phyloP scores from a whole-genome alignment of 768 basidiomycete species.

The Daedalea quercina region DNA sequence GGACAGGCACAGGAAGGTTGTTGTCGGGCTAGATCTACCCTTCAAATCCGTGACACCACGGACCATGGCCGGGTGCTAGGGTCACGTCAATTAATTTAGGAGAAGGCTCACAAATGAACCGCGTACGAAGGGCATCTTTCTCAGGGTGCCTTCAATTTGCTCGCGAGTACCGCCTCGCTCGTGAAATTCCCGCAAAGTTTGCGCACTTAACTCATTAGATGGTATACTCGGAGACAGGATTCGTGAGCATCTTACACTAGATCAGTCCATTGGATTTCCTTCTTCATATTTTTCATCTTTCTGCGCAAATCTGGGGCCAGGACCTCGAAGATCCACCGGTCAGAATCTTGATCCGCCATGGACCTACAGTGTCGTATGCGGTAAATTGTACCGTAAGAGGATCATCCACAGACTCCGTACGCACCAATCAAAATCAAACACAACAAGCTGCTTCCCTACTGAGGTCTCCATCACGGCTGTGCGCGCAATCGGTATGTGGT shows the following conservation, averaged over 20 bases:
- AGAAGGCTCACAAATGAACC: slow-evolving; percentile 1
- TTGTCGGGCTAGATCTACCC: slow-evolving; percentile 48
- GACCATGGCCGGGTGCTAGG: slow-evolving; percentile 93
- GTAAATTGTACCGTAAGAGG: background rate
- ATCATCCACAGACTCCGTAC: slow-evolving; percentile 1
- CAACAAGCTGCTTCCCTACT: slow-evolving; percentile 60
- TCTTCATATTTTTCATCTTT: slow-evolving; percentile 64
- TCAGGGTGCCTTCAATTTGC: slow-evolving; percentile 73
- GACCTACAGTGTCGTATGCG: slow-evolving; percentile 49
- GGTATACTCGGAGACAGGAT: slow-evolving; percentile 3
- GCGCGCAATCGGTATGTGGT: background rate
- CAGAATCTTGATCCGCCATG: slow-evolving; percentile 92
- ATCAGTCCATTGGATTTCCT: slow-evolving; percentile 83
- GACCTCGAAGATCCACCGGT: slow-evolving; percentile 89
- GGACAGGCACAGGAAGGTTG: slow-evolving; percentile 85
- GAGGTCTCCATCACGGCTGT: slow-evolving; percentile 14
- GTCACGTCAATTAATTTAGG: background rate
- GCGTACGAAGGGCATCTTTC: slow-evolving; percentile 81
- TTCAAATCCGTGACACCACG: slow-evolving; percentile 82
- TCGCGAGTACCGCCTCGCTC: slow-evolving; percentile 58
- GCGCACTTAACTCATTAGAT: slow-evolving; percentile 40
- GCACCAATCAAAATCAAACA: slow-evolving; percentile 97
- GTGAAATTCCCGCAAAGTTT: slow-evolving; percentile 65
- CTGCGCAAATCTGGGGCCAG: slow-evolving; percentile 79
- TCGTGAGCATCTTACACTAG: slow-evolving; percentile 57